Evolutionary conservation across 345 rosid genomes (phyloP), one percentile per base, ranked within the genome.

Genomic region (Leavenworthia alabamica): DNA sequence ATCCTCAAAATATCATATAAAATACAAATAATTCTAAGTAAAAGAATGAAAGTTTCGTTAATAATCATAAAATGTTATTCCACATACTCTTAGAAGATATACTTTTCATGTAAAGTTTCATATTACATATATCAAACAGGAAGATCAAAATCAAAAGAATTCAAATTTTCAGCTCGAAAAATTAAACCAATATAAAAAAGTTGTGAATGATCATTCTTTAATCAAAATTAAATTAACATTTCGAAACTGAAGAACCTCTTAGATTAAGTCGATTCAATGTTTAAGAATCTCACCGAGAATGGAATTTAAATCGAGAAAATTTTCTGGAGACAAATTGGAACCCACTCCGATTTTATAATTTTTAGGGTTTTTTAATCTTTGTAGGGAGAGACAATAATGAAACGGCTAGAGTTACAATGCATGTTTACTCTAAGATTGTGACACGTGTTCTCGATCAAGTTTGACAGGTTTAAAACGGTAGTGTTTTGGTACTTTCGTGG

Each of bases 361-460:
- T 55, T 24, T 70, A 70, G 74, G 74, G 74, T n/a, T 40, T 70
- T 70, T 62, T 33, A 55, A 42, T 29, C 43, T 6, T 42, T 39
- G 7, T 20, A 39, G 40, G 50, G 23, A 19, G 59, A 1, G n/a
- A 45, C 3, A 24, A 5, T 20, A 20, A 13, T n/a, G 33, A n/a
- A 16, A 7, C 15, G 22, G 22, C 42, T 55, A 33, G 62, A 15
- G 41, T 4, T n/a, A n/a, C n/a, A n/a, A n/a, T n/a, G n/a, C n/a
- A n/a, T n/a, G n/a, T n/a, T n/a, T n/a, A n/a, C 41, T 5, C 4
- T 24, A 24, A 3, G 66, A 33, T 53, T 7, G 6, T 1, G 22
- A 69, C 68, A 69, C 73, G 68, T 69, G 68, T 61, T 29, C 0
- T 16, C 2, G 50, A 5, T n/a, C n/a, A n/a, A 26, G 29, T 1